Evolutionary conservation across 148 eudicot genomes (phyloP), one percentile per base, ranked within the genome.

Genomic region (Vaccinium corymbosum): DNA sequence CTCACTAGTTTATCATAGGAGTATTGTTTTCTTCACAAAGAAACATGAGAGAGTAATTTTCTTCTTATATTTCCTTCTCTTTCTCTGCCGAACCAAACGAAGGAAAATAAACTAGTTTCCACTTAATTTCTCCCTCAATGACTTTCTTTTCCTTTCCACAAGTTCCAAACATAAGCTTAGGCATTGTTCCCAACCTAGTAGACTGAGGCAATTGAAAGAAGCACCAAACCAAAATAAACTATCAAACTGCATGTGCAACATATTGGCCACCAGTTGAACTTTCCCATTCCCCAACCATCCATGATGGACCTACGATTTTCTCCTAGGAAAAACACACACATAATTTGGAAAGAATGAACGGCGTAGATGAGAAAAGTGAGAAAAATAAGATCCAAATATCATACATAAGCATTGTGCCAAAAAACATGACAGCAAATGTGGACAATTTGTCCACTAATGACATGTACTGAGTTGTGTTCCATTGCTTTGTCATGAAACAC

Each of bases 191-290:
- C 48, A 82, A 76, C 80, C 85, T 13, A 49, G 46, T 15, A 76
- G 17, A 75, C 74, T 59, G 53, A 61, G 75, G 59, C 68, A 77
- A 61, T 32, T 16, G 53, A 50, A 83, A 61, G 73, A 76, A 15
- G 72, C 56, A 78, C 49, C 74, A 46, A 84, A 64, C 25, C 50
- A 80, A 68, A 59, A 82, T 19, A 35, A 35, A 35, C 38, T 35
- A 35, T 35, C 38, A 59, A 50, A 13, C 57, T 22, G 1, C 57
- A 50, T 4, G 7, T 20, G 78, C 79, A n/a, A 10, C 51, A 76
- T 76, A 20, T 9, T 13, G 10, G 73, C 0, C 82, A 66, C 16
- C 13, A 32, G 35, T 80, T 61, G 57, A 59, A 32, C n/a, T 7
- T 35, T 42, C 46, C 42, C 14, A 66, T 66, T 66, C 14, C 32